A percentile compares a stretch with the other conserved stretches of the same genome.
Conservation (phyloP, 2,329 filamentous ascomycete species). For the Emericellopsis atlantica region DNA sequence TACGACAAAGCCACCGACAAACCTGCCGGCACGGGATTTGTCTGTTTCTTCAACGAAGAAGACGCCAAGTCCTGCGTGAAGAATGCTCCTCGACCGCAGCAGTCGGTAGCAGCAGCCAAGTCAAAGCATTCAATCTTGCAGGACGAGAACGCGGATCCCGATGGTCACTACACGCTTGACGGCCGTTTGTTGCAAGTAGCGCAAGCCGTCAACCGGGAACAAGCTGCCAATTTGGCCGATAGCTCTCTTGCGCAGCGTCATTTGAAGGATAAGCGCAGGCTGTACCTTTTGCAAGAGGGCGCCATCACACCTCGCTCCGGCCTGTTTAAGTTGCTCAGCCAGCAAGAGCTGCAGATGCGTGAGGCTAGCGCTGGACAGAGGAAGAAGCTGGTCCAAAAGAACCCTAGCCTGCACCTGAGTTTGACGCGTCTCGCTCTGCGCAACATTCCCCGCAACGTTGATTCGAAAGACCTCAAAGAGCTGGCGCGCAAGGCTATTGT, state of each 20-base stretch:
- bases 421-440: slow-evolving; percentile 83
- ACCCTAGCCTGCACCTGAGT: slow-evolving; percentile 79
- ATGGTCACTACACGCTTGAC: slow-evolving; percentile 80
- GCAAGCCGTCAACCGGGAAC: slow-evolving; percentile 71
- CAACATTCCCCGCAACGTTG: slow-evolving; percentile 76
- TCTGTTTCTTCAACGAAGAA: slow-evolving; percentile 72
- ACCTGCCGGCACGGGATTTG: slow-evolving; percentile 86
- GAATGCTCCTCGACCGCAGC: slow-evolving; percentile 51
- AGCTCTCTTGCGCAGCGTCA: slow-evolving; percentile 48
- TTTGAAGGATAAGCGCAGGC: slow-evolving; percentile 78
- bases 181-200: slow-evolving; percentile 77
- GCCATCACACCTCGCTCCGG: slow-evolving; percentile 66
- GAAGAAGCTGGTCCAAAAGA: slow-evolving; percentile 80
- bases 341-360: slow-evolving; percentile 74
- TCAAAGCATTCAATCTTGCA: slow-evolving; percentile 74
- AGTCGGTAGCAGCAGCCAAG: slow-evolving; percentile 34
- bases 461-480: slow-evolving; percentile 79
- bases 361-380: slow-evolving; percentile 80
- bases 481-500: slow-evolving; percentile 87
- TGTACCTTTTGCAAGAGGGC: slow-evolving; percentile 83
- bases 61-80: slow-evolving; percentile 70
- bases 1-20: slow-evolving; percentile 75
- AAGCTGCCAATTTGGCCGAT: slow-evolving; percentile 65
- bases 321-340: slow-evolving; percentile 63
- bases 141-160: slow-evolving; percentile 69